Conservation (phyloP, 495 filamentous ascomycete species). For the Tuber umbilicatum region DNA sequence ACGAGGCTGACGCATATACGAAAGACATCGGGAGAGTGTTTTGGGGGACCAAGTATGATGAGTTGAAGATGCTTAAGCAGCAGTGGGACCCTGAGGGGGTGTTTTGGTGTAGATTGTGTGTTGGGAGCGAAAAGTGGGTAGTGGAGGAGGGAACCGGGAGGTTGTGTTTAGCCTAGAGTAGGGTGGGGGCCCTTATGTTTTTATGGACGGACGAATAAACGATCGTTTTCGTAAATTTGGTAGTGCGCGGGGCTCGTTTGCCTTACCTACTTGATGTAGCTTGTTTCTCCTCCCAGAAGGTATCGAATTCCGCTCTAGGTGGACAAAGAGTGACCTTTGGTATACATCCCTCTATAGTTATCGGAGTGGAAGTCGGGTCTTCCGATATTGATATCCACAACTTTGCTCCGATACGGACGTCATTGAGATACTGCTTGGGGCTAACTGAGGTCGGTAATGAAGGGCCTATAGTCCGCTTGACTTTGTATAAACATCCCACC, state of each 20-base stretch:
- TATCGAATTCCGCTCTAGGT: neutral
- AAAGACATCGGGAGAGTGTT: slow-evolving; percentile 48
- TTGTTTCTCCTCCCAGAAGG: neutral
- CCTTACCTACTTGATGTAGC: neutral
- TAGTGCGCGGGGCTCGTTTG: neutral
- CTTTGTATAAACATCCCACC: neutral
- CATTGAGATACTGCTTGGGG: neutral
- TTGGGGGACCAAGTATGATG: slow-evolving; percentile 50
- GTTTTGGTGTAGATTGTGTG: slow-evolving; percentile 55
- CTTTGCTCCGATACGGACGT: neutral
- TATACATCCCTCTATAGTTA: neutral
- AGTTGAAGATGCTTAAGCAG: slow-evolving; percentile 48
- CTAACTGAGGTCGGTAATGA: neutral
- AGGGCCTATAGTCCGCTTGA: neutral
- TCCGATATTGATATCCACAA: neutral
- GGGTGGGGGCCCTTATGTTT: neutral
- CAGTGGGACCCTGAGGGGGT: slow-evolving; percentile 54
- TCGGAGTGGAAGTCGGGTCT: neutral
- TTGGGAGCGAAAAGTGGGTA: slow-evolving; percentile 58
- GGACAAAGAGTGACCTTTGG: neutral
- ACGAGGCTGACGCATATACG: slow-evolving; percentile 45
- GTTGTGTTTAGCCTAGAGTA: slow-evolving; percentile 33
- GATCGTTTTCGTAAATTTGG: neutral
- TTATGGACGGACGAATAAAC: neutral
- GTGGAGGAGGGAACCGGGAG: slow-evolving; percentile 41